A percentile compares a stretch with the other conserved stretches of the same genome.
phyloP scores from a whole-genome alignment of 2,329 filamentous ascomycete species.

The Blastomyces emzantsi region DNA sequence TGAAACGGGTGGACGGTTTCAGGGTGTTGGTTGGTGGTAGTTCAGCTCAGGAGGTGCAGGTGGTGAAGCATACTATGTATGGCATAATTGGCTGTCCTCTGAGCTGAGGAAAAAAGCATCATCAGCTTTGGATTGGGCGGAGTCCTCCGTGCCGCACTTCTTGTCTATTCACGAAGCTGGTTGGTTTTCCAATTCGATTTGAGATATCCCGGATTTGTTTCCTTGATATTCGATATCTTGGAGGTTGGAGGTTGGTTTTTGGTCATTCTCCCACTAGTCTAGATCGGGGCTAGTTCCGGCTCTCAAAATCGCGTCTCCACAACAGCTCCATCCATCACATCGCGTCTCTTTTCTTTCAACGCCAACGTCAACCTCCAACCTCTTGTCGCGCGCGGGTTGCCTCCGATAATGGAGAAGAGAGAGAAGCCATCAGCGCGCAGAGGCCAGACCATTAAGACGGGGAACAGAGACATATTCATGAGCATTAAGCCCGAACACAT shows the following conservation, averaged over 20 bases:
- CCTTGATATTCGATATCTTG: no score
- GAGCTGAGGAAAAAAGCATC: background rate
- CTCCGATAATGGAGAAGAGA: background rate
- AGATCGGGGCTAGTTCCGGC: no score
- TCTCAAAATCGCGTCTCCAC: no score
- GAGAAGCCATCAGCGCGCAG: background rate
- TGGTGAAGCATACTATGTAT: background rate
- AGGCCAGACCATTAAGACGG: constrained; percentile 2
- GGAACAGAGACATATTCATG: constrained; percentile 12
- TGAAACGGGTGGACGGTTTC: background rate
- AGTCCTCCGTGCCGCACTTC: background rate
- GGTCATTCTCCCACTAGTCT: no score
- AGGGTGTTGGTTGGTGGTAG: background rate
- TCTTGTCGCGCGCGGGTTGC: background rate
- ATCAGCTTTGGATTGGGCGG: background rate
- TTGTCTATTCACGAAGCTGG: background rate
- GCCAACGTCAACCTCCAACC: no score
- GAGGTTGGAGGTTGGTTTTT: no score
- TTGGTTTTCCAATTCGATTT: no score
- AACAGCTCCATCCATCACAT: no score
- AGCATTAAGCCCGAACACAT: constrained; percentile 11
- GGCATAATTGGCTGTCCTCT: background rate
- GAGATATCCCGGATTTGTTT: no score
- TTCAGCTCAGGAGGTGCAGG: no score
- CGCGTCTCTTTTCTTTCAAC: no score